Conservation (phyloP, 345 rosid genomes). For the Laguncularia racemosa region DNA sequence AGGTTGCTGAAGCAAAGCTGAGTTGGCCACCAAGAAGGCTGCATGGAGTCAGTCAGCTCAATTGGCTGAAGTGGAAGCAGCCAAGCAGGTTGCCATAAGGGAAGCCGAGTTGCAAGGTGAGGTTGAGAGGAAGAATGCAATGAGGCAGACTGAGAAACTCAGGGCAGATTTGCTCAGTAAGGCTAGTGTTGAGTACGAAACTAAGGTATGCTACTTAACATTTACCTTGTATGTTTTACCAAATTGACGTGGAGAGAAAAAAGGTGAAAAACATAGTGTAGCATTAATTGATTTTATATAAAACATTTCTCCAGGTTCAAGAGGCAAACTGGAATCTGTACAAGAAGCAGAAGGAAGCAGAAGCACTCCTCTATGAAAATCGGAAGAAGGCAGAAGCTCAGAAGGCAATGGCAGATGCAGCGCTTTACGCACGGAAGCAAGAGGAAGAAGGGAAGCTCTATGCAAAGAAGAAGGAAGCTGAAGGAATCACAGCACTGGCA, state of each 20-base stretch:
- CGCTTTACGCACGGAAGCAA: not conserved
- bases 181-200: conserved; percentile 77
- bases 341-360: conserved; percentile 52
- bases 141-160: conserved; percentile 64
- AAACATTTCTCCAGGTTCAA: conserved; percentile 5
- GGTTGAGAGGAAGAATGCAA: conserved; percentile 72
- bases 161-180: conserved; percentile 72
- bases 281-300: not conserved
- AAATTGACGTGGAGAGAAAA: too few species aligned
- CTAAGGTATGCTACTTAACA: conserved; percentile 29
- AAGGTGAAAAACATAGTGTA: too few species aligned
- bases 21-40: conserved; percentile 67
- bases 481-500: conserved; percentile 49
- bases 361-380: conserved; percentile 41
- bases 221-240: too few species aligned
- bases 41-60: conserved; percentile 50
- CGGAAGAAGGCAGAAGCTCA: conserved; percentile 3
- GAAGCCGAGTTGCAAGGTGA: conserved; percentile 70
- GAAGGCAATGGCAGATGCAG: conserved; percentile 4
- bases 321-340: conserved; percentile 28
- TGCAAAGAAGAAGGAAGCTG: conserved; percentile 58
- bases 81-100: conserved; percentile 56
- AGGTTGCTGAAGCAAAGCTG: conserved; percentile 68
- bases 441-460: conserved; percentile 34
- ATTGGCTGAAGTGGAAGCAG: conserved; percentile 71